Evolutionary conservation across 108 stramenopile species (phyloP), one percentile per base, ranked within the genome.

Genomic region (Craspedostauros australis): DNA sequence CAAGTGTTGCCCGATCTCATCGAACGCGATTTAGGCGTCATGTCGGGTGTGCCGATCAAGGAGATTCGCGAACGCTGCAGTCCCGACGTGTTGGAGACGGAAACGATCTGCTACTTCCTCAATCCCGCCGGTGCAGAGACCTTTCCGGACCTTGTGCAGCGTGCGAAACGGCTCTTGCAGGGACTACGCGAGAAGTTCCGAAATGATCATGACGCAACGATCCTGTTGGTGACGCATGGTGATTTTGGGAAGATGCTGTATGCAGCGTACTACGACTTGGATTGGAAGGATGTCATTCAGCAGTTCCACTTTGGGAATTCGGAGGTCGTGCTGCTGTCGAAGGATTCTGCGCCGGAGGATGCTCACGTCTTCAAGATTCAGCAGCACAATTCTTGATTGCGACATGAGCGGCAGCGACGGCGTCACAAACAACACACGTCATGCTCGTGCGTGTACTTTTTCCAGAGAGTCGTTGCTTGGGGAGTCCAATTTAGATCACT

Each of bases 181-280:
- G 36, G 5, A 39, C 50, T 12, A 37, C 53, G n/a, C 25, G 24
- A 18, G 15, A 40, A 30, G 18, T 36, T 2, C 16, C 24, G 5
- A 11, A 37, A 19, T 12, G 33, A 21, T 16, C 27, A 6, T 5
- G 9, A 22, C 5, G 43, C 43, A 8, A 61, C 69, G 5, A 54
- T 77, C 11, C 47, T 73, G 18, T 24, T 77, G 26, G 76, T 77
- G 30, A 70, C 72, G 1, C 76, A 77, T 45, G 72, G 76, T 20
- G 76, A 77, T 42, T 73, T 77, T 60, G 76, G 76, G 0, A 77
- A 77, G 41, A 77, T 73, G 72, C 40, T 77, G 5, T 73, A 73
- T 26, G 76, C 76, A 9, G 68, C 72, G 0, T 77, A 61, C 34
- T 77, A 77, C 53, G 44, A 70, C 21, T 36, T 77, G 4, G 42